A percentile compares a stretch with the other conserved stretches of the same genome.
Conservation (phyloP, 768 basidiomycete species). For the Mycena floridula region DNA sequence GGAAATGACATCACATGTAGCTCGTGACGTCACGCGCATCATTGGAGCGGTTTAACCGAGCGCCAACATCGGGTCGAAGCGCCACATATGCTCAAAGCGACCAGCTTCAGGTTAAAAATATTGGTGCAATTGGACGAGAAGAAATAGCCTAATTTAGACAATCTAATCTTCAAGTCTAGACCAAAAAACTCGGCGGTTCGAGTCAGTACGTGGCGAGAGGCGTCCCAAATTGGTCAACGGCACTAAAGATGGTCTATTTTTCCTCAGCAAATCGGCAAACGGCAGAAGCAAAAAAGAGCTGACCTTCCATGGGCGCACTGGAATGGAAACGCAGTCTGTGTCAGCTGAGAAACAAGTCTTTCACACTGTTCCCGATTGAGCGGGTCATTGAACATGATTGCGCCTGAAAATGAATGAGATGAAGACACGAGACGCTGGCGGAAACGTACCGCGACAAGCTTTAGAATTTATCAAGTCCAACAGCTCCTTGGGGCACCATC, state of each 20-base stretch:
- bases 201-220: constrained; percentile 4
- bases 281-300: constrained; percentile 5
- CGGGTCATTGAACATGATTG: constrained; percentile 94
- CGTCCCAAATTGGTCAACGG: constrained; percentile 33
- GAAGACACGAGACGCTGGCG: neutral
- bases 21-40: constrained; percentile 26
- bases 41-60: no score
- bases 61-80: no score
- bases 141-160: no score
- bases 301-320: constrained; percentile 96
- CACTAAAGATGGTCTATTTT: constrained; percentile 45
- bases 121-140: no score
- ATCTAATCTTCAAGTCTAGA: constrained; percentile 5
- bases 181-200: constrained; percentile 1
- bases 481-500: constrained; percentile 78
- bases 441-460: constrained; percentile 80
- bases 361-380: constrained; percentile 65
- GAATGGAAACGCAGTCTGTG: constrained; percentile 78
- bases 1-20: neutral
- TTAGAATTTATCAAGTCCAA: constrained; percentile 89
- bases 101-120: no score
- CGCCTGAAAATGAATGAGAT: constrained; percentile 45
- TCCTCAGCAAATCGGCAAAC: constrained; percentile 1
- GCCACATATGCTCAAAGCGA: no score
- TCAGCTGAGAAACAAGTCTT: constrained; percentile 59